These are phyloP conservation scores for Acacia concinna DNA, from an alignment of 331 rosid genomes.

Conservation along the genomic window DNA sequence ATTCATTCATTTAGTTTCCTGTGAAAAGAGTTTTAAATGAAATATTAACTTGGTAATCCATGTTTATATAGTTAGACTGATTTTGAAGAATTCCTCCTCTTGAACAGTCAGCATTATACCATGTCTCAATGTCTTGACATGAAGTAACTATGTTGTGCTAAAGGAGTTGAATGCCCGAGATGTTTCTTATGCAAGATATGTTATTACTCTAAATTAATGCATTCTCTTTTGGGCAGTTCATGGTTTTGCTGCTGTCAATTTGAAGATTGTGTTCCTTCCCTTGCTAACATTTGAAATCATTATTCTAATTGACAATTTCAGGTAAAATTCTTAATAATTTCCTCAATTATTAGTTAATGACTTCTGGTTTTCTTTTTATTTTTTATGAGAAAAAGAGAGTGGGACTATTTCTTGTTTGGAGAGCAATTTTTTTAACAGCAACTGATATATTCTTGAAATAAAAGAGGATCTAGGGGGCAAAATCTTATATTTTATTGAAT, in stretches of 20 bases:
- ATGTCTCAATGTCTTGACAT: constrained; percentile 6
- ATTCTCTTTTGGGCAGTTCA: constrained; percentile 52
- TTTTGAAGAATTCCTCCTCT: constrained; percentile 12
- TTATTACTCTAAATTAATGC: constrained; percentile 25
- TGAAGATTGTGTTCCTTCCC: constrained; percentile 94
- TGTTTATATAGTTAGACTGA: constrained; percentile 23
- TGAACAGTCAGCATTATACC: constrained; percentile 30
- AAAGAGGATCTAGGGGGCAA: no score
- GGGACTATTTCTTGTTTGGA: constrained; percentile 4
- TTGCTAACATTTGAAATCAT: constrained; percentile 78
- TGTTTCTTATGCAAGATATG: constrained; percentile 32
- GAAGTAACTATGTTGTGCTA: constrained; percentile 17
- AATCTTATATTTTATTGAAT: no score
- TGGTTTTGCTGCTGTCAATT: constrained; percentile 67
- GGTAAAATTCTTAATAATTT: constrained; percentile 51
- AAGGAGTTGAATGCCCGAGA: constrained; percentile 21
- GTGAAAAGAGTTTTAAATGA: neutral
- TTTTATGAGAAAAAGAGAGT: no score
- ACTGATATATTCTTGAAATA: neutral
- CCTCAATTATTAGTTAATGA: constrained; percentile 21
- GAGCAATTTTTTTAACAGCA: neutral
- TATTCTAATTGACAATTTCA: constrained; percentile 93
- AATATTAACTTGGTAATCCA: constrained; percentile 21
- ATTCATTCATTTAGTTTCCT: constrained; percentile 26
- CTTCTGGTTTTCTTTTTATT: neutral